Conservation (phyloP, 2,329 filamentous ascomycete species). For the Beauveria varroae region DNA sequence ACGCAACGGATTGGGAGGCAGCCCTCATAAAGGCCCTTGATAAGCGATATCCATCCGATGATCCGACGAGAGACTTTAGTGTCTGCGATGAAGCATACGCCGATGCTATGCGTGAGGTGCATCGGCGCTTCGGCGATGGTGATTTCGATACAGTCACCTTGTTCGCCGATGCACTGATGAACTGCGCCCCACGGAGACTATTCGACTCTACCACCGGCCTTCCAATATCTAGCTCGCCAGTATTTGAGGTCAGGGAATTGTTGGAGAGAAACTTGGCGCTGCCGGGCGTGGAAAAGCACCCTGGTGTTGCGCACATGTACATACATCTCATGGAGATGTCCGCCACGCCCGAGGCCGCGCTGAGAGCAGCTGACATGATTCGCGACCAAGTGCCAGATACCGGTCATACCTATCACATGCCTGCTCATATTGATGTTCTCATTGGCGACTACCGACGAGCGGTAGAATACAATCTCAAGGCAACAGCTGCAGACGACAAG, state of each 20-base stretch:
- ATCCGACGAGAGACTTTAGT: too few relatives aligned
- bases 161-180: constrained; percentile 34
- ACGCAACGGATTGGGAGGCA: too few relatives aligned
- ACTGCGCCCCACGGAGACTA: constrained; percentile 33
- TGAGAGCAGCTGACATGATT: constrained; percentile 52
- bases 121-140: constrained; percentile 45
- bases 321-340: constrained; percentile 70
- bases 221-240: too few relatives aligned
- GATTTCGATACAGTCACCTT: constrained; percentile 26
- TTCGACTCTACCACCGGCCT: constrained; percentile 29
- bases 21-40: too few relatives aligned
- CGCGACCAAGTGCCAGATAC: constrained; percentile 50
- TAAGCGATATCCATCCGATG: too few relatives aligned
- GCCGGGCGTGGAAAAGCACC: constrained; percentile 44
- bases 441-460: constrained; percentile 61
- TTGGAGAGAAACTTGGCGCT: constrained; percentile 36
- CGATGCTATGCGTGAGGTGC: too few relatives aligned
- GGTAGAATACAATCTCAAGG: constrained; percentile 54
- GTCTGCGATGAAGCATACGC: too few relatives aligned
- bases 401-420: constrained; percentile 66
- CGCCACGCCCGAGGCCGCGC: constrained; percentile 49
- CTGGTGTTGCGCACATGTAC: constrained; percentile 61
- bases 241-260: too few relatives aligned
- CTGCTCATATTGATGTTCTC: constrained; percentile 64
- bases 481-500: constrained; percentile 39